Evolutionary conservation across 2,329 filamentous ascomycete species (phyloP).

Genomic region (Geoglossum cookeanum): DNA sequence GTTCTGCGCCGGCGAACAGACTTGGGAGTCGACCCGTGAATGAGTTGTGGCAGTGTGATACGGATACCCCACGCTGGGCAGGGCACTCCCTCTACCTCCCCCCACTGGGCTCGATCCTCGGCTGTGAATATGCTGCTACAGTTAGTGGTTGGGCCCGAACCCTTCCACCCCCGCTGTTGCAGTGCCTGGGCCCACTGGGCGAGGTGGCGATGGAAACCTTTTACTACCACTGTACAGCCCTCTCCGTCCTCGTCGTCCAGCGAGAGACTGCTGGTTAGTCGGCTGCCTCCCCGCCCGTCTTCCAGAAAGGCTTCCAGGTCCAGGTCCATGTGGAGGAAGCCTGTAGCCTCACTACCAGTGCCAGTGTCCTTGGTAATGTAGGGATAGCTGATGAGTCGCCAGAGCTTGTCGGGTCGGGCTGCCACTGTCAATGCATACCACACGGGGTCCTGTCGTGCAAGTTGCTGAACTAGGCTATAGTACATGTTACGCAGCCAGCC

Average conservation of each 20-base stretch:
- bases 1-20: background rate
- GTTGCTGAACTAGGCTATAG: constrained; percentile 5
- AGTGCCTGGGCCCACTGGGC: background rate
- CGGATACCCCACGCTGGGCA: background rate
- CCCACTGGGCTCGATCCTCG: background rate
- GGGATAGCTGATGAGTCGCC: constrained; percentile 7
- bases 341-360: constrained; percentile 3
- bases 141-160: background rate
- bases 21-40: background rate
- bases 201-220: background rate
- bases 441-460: constrained; percentile 5
- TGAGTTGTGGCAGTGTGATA: background rate
- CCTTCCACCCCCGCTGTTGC: background rate
- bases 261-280: background rate
- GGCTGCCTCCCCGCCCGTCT: background rate
- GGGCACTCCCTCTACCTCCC: background rate
- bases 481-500: constrained; percentile 3
- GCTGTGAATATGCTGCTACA: background rate
- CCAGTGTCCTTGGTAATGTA: constrained; percentile 6
- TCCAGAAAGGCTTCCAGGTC: background rate
- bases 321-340: constrained; percentile 6
- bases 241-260: background rate
- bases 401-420: constrained; percentile 3
- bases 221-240: background rate
- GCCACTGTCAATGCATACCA: constrained; percentile 5